These are phyloP conservation scores for Penicillium sp. DNA, from an alignment of 2,329 filamentous ascomycete species.

Conservation along the genomic window DNA sequence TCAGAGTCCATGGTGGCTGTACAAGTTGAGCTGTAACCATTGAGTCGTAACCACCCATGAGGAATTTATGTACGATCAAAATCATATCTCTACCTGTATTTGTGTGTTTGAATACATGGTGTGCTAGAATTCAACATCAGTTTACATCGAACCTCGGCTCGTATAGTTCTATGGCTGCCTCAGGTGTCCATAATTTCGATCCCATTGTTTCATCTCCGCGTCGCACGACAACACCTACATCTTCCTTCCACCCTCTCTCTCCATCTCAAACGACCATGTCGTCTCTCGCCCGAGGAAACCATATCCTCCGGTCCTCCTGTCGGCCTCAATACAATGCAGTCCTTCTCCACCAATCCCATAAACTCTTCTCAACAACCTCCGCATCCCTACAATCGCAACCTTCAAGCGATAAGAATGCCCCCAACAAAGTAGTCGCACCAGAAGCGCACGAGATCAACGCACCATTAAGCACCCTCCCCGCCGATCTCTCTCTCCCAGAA, in stretches of 20 bases:
- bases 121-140: background rate
- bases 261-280: conserved; percentile 9
- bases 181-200: background rate
- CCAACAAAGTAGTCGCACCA: conserved; percentile 10
- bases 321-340: background rate
- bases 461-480: conserved; percentile 70
- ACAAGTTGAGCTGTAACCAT: conserved; percentile 51
- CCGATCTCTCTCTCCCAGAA: conserved; percentile 64
- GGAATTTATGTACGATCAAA: background rate
- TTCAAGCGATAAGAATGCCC: conserved; percentile 2
- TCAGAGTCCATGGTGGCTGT: conserved; percentile 53
- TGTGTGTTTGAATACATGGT: too few species aligned
- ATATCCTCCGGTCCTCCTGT: conserved; percentile 4
- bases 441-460: conserved; percentile 61
- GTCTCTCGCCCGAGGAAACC: conserved; percentile 6
- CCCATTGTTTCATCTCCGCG: background rate
- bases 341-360: background rate
- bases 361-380: conserved; percentile 20
- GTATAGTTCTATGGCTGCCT: background rate
- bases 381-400: conserved; percentile 12
- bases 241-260: background rate
- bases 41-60: conserved; percentile 39
- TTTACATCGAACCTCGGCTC: background rate
- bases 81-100: background rate
- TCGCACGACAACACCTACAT: background rate